Base-by-base conservation (phyloP, 495 filamentous ascomycete species). In the Penicillium macrosclerotiorum region DNA sequence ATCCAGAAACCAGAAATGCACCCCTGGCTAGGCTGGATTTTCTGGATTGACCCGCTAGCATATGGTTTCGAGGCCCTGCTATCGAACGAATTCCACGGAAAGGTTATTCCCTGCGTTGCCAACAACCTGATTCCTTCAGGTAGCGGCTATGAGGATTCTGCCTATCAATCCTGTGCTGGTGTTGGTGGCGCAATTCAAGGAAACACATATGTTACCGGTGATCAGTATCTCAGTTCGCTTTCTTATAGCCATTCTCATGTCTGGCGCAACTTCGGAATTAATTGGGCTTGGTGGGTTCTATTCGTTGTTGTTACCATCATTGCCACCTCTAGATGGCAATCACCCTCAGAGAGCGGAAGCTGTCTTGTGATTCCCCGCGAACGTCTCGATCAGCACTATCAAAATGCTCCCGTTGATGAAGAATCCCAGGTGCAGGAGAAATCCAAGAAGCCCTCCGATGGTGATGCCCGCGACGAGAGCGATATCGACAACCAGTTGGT, bases 21-120 rank as follows among this genome's bases (percentile, higher is more conserved):
- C 45, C 76, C 81, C 0, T 95, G 89, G 89, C 83, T 91, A 46
- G 73, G 72, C 4, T 91, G 87, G 88, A 67, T 92, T 2, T 77
- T 75, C 42, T 85, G 77, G 63, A 74, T 92, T 42, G 83, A 91
- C 49, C 89, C 89, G 0, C 56, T 91, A 5, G 65, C 79, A 0
- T 95, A 90, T 49, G 77, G 78, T 0, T 90, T 89, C 43, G 85
- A 89, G 47, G 80, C 76, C 6, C 73, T 86, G 8, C 56, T 88
- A 3, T 67, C 78, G 1, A 86, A 80, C 47, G 87, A 93, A 52
- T 85, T 90, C 45, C 63, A 79, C 52, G 64, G 56, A 18, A 71
- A 72, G 9, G 47, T 63, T 7, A 70, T 82, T 29, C 62, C 74
- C 3, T 81, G 75, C 37, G 67, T 77, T 17, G 61, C 55, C 7